Percentiles rank a stretch among this genome's conserved stretches.
phyloP scores from a whole-genome alignment of 352 stramenopile species.

The Halophytophthora batemanensis region DNA sequence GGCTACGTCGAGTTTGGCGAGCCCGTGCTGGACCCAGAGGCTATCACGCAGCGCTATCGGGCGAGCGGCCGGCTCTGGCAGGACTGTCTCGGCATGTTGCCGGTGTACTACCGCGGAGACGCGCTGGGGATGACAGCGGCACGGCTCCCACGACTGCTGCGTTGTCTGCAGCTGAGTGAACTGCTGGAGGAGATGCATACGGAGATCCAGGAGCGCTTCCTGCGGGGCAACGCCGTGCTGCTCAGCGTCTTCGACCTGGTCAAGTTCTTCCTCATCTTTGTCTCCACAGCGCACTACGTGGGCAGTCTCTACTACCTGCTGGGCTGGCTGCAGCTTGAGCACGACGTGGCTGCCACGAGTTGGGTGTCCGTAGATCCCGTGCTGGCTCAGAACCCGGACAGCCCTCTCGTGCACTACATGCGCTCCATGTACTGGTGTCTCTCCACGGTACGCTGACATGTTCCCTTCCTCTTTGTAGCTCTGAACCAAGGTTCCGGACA shows the following conservation, averaged over 20 bases:
- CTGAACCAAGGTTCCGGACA: neutral
- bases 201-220: constrained; percentile 49
- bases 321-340: constrained; percentile 36
- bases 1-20: constrained; percentile 43
- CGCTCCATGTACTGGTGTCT: constrained; percentile 79
- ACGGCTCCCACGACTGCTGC: constrained; percentile 41
- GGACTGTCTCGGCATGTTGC: constrained; percentile 43
- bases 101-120: constrained; percentile 33
- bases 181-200: constrained; percentile 41
- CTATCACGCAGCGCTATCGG: constrained; percentile 33
- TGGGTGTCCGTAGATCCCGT: constrained; percentile 63
- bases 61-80: constrained; percentile 22
- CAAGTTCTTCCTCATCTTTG: constrained; percentile 59
- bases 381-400: constrained; percentile 47
- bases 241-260: constrained; percentile 46
- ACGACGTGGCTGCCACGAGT: constrained; percentile 28
- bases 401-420: constrained; percentile 58
- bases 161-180: constrained; percentile 36
- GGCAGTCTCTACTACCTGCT: constrained; percentile 50
- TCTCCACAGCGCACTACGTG: constrained; percentile 53
- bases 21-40: constrained; percentile 29
- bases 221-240: constrained; percentile 36
- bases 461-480: neutral
- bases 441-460: constrained; percentile 52
- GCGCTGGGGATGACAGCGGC: constrained; percentile 32